Conservation (phyloP, 2,329 filamentous ascomycete genomes). For the Davidsoniella neocaledoniae region DNA sequence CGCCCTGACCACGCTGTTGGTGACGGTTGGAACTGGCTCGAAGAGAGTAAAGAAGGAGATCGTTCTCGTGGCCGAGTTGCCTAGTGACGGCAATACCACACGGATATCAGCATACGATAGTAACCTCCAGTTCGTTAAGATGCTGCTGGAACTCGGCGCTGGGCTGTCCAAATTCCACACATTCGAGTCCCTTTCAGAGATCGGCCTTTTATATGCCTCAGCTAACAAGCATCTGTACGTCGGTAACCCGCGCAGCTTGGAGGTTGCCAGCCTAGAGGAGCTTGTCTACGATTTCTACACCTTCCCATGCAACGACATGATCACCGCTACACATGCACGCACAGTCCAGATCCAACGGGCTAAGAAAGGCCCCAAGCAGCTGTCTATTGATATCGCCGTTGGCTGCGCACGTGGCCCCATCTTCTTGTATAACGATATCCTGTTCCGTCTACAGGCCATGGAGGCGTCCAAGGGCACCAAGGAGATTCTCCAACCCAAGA, state of each 20-base stretch:
- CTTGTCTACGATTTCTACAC: conserved; percentile 27
- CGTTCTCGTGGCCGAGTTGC: conserved; percentile 27
- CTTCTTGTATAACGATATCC: conserved; percentile 62
- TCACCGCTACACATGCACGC: conserved; percentile 51
- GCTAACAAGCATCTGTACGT: conserved; percentile 24
- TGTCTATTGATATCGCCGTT: conserved; percentile 53
- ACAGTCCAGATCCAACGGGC: conserved; percentile 16
- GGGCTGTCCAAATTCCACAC: conserved; percentile 7
- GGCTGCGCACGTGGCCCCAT: conserved; percentile 65
- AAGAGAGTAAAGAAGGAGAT: conserved; percentile 25
- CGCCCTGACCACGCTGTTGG: conserved; percentile 27
- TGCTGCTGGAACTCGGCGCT: conserved; percentile 6
- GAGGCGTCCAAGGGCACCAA: conserved; percentile 24
- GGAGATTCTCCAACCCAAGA: conserved; percentile 40
- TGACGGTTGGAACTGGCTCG: conserved; percentile 18
- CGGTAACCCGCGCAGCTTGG: conserved; percentile 17
- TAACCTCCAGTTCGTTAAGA: conserved; percentile 8
- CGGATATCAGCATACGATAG: conserved; percentile 10
- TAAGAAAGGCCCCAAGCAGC: conserved; percentile 11
- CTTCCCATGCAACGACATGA: conserved; percentile 43
- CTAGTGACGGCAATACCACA: conserved; percentile 1
- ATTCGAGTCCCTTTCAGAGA: conserved; percentile 3
- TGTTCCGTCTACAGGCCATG: conserved; percentile 37
- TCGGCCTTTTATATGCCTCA: conserved; percentile 13
- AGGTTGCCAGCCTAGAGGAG: conserved; percentile 16